Evolutionary conservation across 148 eudicot species (phyloP).

Genomic region (Vaccinium corymbosum): DNA sequence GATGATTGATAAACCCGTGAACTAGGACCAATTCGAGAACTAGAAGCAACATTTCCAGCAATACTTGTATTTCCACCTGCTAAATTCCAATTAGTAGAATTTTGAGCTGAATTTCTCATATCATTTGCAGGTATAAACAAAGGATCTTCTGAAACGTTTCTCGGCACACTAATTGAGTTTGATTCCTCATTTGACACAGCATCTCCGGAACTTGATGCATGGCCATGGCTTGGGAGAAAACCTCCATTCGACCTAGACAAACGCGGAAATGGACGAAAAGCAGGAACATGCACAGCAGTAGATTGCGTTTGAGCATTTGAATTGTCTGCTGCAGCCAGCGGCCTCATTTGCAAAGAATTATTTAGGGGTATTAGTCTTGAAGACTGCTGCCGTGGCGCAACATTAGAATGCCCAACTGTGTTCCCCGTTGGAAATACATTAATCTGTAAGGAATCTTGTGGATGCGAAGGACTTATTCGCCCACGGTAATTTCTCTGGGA

Average conservation of each 20-base stretch:
- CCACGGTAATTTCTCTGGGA: slow-evolving; percentile 53
- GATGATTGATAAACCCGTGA: slow-evolving; percentile 32
- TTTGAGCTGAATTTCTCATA: slow-evolving; percentile 41
- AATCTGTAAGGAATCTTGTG: slow-evolving; percentile 37
- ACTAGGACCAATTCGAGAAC: slow-evolving; percentile 47
- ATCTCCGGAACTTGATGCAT: slow-evolving; percentile 38
- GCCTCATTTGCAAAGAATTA: slow-evolving; percentile 44
- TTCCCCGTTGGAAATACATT: slow-evolving; percentile 29
- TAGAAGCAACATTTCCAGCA: slow-evolving; percentile 44
- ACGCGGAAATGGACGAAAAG: slow-evolving; percentile 44
- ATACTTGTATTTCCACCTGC: slow-evolving; percentile 31
- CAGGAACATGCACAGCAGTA: slow-evolving; percentile 33
- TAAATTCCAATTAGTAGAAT: slow-evolving; percentile 46
- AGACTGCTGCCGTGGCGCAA: slow-evolving; percentile 36
- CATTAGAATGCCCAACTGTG: slow-evolving; percentile 27
- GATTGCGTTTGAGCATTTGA: slow-evolving; percentile 34
- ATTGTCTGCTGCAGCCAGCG: slow-evolving; percentile 33
- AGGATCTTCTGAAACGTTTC: slow-evolving; percentile 58
- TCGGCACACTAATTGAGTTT: slow-evolving; percentile 40
- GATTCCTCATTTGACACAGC: slow-evolving; percentile 34
- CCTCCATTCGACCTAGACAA: slow-evolving; percentile 52
- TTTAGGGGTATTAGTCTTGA: slow-evolving; percentile 39
- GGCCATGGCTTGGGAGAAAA: slow-evolving; percentile 44
- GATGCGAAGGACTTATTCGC: slow-evolving; percentile 46
- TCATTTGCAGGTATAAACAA: slow-evolving; percentile 55